phyloP scores from a whole-genome alignment of 176 grass and related monocot genomes.

The Saccharum spontaneum region DNA sequence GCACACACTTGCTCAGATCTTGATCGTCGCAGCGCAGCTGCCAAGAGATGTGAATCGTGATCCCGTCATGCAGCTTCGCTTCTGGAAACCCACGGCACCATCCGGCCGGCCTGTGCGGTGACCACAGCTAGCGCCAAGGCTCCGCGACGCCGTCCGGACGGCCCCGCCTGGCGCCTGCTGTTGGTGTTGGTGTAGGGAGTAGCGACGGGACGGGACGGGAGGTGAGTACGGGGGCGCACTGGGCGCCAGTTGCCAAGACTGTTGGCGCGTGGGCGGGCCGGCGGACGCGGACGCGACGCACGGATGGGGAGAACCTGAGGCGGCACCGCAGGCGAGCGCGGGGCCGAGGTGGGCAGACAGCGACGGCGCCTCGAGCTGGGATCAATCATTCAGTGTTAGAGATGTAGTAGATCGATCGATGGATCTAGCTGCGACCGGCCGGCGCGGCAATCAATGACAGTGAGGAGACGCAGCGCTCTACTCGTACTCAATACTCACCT shows the following conservation, averaged over 20 bases:
- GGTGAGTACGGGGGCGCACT: neutral
- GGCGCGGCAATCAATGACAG: conserved; percentile 18
- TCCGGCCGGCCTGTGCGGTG: neutral
- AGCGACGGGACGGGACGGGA: no score
- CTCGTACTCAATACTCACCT: no score
- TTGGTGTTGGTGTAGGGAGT: neutral
- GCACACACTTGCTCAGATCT: neutral
- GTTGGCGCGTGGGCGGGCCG: neutral
- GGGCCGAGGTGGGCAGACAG: neutral
- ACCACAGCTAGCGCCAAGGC: neutral
- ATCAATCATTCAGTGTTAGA: neutral
- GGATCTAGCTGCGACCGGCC: neutral
- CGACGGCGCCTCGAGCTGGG: neutral
- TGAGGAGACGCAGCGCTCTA: neutral
- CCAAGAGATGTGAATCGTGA: neutral
- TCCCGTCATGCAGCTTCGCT: neutral
- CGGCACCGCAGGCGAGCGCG: neutral
- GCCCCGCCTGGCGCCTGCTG: neutral
- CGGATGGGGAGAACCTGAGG: no score
- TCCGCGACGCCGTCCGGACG: neutral
- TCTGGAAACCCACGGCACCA: neutral
- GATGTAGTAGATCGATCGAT: neutral
- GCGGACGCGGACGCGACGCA: neutral
- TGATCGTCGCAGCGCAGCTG: neutral
- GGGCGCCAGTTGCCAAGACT: neutral